Percentiles rank a stretch among this genome's conserved stretches.
Evolutionary conservation across 106 monocot genomes (phyloP).

Genomic region (Platanthera zijinensis): DNA sequence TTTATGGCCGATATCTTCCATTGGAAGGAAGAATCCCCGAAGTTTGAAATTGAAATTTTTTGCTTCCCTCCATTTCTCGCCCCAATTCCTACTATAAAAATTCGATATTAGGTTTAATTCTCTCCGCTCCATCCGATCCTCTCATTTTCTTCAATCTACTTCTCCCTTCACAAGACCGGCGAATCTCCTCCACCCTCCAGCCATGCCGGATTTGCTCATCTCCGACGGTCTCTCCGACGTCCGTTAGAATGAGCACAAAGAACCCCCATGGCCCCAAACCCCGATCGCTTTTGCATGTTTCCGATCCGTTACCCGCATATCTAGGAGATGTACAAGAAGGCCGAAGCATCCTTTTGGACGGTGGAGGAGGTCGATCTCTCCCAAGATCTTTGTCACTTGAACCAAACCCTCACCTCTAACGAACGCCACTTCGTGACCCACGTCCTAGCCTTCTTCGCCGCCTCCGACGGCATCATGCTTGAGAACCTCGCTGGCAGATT

Average conservation of each 20-base stretch:
- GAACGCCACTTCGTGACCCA: constrained; percentile 91
- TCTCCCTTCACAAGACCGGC: too few relatives aligned
- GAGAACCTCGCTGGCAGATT: constrained; percentile 79
- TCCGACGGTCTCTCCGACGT: not conserved
- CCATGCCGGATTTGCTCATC: not conserved
- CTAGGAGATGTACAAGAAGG: constrained; percentile 99
- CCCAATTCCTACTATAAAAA: too few relatives aligned
- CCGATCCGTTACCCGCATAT: constrained; percentile 70
- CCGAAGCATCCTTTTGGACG: too few relatives aligned
- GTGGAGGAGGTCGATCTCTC: constrained; percentile 92
- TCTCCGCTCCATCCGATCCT: too few relatives aligned
- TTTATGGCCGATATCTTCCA: too few relatives aligned
- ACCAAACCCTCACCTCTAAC: constrained; percentile 35
- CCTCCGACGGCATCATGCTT: constrained; percentile 79
- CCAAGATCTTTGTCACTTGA: constrained; percentile 58
- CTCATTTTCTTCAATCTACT: too few relatives aligned
- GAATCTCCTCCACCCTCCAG: not conserved
- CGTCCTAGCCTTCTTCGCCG: constrained; percentile 91
- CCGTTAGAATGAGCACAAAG: constrained; percentile 12
- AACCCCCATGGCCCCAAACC: constrained; percentile 51
- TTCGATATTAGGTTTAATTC: too few relatives aligned
- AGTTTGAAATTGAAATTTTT: too few relatives aligned
- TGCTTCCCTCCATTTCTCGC: too few relatives aligned
- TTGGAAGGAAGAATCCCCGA: too few relatives aligned
- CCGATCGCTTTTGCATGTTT: constrained; percentile 98